Evolutionary conservation across 352 stramenopile genomes (phyloP).

Genomic region (Saprolegnia diclina): DNA sequence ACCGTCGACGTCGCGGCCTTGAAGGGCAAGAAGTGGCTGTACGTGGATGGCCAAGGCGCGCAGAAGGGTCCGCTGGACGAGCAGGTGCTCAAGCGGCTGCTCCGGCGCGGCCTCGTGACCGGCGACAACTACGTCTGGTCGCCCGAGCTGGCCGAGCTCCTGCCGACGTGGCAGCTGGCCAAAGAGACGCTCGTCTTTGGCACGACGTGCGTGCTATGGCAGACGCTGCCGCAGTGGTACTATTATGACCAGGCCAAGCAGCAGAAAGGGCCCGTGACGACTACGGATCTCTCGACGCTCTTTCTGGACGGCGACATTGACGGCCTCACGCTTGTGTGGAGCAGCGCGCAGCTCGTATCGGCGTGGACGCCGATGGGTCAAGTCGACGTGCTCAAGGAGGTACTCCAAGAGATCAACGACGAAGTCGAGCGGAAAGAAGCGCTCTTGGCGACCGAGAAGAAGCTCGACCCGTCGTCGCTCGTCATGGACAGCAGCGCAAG

Average conservation of each 20-base stretch:
- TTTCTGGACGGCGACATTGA: constrained; percentile 65
- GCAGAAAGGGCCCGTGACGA: constrained; percentile 42
- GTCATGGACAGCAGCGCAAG: constrained; percentile 4
- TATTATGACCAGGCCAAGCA: constrained; percentile 44
- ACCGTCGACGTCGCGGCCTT: constrained; percentile 1
- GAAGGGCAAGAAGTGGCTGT: constrained; percentile 49
- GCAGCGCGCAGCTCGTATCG: constrained; percentile 33
- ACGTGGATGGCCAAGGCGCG: constrained; percentile 53
- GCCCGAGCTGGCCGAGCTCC: constrained; percentile 38
- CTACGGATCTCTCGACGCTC: constrained; percentile 46
- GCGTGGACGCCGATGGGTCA: constrained; percentile 58
- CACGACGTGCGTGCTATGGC: constrained; percentile 41
- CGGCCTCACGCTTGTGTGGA: constrained; percentile 70
- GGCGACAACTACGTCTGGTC: constrained; percentile 70
- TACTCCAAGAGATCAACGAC: constrained; percentile 61
- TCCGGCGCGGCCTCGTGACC: constrained; percentile 54
- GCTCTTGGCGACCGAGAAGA: constrained; percentile 38
- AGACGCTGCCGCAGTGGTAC: constrained; percentile 53
- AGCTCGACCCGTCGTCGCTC: constrained; percentile 27
- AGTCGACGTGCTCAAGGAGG: constrained; percentile 54
- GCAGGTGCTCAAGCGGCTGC: constrained; percentile 55
- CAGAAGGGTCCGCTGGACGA: constrained; percentile 64
- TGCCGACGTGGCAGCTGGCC: constrained; percentile 34
- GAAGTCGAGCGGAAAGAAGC: constrained; percentile 51
- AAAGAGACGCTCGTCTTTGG: constrained; percentile 32